Base-by-base conservation (phyloP, 768 basidiomycete species). In the Austroboletus eburneus region DNA sequence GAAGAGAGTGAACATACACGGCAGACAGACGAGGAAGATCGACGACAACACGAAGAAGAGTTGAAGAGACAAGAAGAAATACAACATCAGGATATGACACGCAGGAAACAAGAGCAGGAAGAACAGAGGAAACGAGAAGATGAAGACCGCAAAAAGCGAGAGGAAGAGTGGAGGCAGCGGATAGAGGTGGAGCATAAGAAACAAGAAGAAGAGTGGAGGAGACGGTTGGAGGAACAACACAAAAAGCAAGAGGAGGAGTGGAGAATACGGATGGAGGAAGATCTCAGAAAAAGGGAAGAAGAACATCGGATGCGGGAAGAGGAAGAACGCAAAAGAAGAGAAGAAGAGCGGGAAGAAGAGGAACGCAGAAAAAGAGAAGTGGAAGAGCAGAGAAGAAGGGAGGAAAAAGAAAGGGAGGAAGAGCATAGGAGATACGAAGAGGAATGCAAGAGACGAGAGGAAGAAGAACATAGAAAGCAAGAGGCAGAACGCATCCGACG, bases 261-360 rank as follows among this genome's bases (percentile, higher is more conserved):
- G 3, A 45, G 14, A 16, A 43, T 37, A 17, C 24, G 48, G 36
- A 49, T 9, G 30, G 34, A 35, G 18, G 48, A 42, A n/a, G 56
- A 58, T 16, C 37, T 36, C 18, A 55, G 6, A 22, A 48, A 36
- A 30, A 13, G 55, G 23, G 41, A 46, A 16, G 57, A 5, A 47
- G 77, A 75, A 51, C 71, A 72, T 39, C 71, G 72, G 45, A 61
- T 51, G 12, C 73, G 71, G 62, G 76, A 76, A 48, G 58, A 57
- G 9, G 60, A 41, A 7, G 61, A 54, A 3, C 22, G 6, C 14
- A 46, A 45, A 18, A 35, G n/a, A 29, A 14, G 20, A 4, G 49
- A 63, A 45, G 27, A 27, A 27, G 27, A 27, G 27, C 27, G 27
- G 12, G 12, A 27, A 27, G 51, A 69, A 57, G 54, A 57, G 58